phyloP scores from a whole-genome alignment of 179 eudicot genomes.

The Silene vulgaris region DNA sequence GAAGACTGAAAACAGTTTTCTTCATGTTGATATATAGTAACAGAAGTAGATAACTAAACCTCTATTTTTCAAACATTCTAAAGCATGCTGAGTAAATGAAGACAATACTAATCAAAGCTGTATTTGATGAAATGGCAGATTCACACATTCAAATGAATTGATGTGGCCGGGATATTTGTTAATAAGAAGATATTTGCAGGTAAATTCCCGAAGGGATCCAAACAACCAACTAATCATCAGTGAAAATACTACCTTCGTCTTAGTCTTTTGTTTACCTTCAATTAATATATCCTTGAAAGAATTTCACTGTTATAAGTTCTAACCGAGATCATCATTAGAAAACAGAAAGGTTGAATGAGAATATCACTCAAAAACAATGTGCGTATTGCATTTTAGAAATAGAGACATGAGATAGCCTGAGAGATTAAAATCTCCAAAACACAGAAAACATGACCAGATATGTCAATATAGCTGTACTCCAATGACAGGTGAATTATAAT shows the following conservation, averaged over 20 bases:
- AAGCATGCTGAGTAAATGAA: no score
- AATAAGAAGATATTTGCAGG: not conserved
- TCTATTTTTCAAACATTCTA: not conserved
- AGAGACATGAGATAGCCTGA: not conserved
- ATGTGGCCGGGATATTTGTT: not conserved
- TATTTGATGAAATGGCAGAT: no score
- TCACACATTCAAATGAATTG: no score
- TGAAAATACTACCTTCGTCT: not conserved
- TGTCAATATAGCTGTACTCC: no score
- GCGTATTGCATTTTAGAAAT: not conserved
- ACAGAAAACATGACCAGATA: not conserved
- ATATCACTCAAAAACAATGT: not conserved
- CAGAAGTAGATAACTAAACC: not conserved
- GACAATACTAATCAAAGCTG: no score
- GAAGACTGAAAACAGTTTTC: not conserved
- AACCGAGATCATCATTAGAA: not conserved
- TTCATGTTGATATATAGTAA: not conserved
- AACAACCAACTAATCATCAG: not conserved
- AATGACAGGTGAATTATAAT: no score
- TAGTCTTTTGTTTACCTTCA: no score
- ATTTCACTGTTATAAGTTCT: no score
- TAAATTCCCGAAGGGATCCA: not conserved
- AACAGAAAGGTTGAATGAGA: not conserved
- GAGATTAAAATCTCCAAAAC: not conserved
- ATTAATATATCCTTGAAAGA: not conserved